A percentile compares a stretch with the other conserved stretches of the same genome.
Conservation (phyloP, 345 rosid species). For the Moringa oleifera region DNA sequence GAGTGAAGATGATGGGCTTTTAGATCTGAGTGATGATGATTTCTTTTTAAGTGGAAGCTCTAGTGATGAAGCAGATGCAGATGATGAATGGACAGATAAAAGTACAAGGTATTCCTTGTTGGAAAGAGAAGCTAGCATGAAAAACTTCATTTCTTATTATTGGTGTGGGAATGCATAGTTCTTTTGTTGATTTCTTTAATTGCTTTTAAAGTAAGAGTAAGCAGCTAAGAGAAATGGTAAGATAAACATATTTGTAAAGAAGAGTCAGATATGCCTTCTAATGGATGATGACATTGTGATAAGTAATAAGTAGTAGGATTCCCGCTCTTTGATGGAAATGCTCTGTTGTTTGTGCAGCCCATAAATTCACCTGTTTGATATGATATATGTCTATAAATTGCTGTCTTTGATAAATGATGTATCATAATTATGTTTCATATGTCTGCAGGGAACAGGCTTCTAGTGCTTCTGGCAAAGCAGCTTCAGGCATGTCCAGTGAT, state of each 20-base stretch:
- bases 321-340: constrained; percentile 4
- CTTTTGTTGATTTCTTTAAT: neutral
- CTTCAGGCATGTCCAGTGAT: constrained; percentile 97
- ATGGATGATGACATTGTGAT: constrained; percentile 1
- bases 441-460: constrained; percentile 90
- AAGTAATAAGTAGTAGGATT: neutral
- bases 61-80: constrained; percentile 98
- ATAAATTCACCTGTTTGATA: constrained; percentile 3
- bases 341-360: neutral
- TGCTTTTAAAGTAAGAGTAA: neutral
- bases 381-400: neutral
- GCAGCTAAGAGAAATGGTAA: neutral
- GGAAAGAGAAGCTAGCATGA: neutral
- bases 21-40: constrained; percentile 95
- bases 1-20: constrained; percentile 95
- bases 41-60: constrained; percentile 86
- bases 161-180: neutral
- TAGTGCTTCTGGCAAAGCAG: constrained; percentile 82
- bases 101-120: constrained; percentile 62
- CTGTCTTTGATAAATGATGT: neutral
- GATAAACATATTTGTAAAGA: too few species aligned
- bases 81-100: constrained; percentile 97
- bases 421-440: neutral
- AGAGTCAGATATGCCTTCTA: neutral
- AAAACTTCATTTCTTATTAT: neutral